Evolutionary conservation across 768 basidiomycete genomes (phyloP).

Genomic region (Boletus tylopilopsis): DNA sequence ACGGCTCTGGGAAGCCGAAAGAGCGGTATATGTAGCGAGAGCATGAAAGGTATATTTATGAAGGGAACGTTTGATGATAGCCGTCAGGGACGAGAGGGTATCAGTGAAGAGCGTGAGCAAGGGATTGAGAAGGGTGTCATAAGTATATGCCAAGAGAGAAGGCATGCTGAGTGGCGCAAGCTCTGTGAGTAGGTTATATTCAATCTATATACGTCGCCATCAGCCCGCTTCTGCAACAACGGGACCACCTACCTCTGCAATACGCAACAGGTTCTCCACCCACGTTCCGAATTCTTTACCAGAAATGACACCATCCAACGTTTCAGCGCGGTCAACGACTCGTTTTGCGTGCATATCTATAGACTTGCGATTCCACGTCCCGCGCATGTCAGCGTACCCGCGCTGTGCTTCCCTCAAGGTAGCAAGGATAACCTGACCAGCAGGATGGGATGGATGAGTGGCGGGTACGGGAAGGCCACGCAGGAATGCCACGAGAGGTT

Average conservation of each 20-base stretch:
- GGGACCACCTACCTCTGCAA: conserved; percentile 53
- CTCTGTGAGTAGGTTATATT: conserved; percentile 60
- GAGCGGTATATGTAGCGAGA: conserved; percentile 60
- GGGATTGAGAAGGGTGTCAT: conserved; percentile 57
- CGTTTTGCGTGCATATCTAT: conserved; percentile 69
- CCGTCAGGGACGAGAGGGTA: conserved; percentile 59
- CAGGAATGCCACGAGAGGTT: conserved; percentile 64
- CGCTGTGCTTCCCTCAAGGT: conserved; percentile 74
- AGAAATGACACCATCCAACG: conserved; percentile 56
- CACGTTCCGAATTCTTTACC: conserved; percentile 72
- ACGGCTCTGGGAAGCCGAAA: conserved; percentile 51
- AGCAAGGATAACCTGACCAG: conserved; percentile 56
- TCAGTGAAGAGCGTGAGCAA: conserved; percentile 61
- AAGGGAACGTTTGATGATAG: conserved; percentile 71
- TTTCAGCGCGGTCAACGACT: conserved; percentile 67
- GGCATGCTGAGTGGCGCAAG: conserved; percentile 58
- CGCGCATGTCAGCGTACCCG: conserved; percentile 86
- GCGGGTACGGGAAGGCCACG: conserved; percentile 71
- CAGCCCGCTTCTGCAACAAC: neutral
- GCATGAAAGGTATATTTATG: conserved; percentile 80
- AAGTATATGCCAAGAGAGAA: conserved; percentile 53
- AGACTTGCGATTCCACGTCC: conserved; percentile 71
- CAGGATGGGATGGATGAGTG: conserved; percentile 82
- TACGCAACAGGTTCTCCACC: conserved; percentile 60
- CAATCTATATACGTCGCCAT: conserved; percentile 42